These are phyloP conservation scores for Allium cepa DNA, from an alignment of 106 monocot species.

Conservation along the genomic window DNA sequence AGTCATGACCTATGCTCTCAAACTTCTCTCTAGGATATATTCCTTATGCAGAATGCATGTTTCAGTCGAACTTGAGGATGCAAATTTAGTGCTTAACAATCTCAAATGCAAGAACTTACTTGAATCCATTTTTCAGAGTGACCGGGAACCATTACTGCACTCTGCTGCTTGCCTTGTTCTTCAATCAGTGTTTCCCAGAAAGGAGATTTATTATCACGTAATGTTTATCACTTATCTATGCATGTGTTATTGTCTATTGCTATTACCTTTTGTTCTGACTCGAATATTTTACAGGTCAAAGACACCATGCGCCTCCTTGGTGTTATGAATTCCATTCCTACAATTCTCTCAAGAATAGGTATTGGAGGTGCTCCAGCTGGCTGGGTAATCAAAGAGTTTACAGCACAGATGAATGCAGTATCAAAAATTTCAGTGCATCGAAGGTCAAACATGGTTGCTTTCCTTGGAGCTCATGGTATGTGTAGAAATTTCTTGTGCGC, in stretches of 20 bases:
- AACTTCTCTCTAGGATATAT: constrained; percentile 70
- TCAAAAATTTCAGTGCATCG: constrained; percentile 85
- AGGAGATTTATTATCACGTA: constrained; percentile 91
- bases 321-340: constrained; percentile 63
- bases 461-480: constrained; percentile 84
- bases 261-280: not conserved
- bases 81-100: constrained; percentile 40
- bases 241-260: not conserved
- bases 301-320: constrained; percentile 88
- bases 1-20: constrained; percentile 76
- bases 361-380: constrained; percentile 62
- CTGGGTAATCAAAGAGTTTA: constrained; percentile 85
- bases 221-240: constrained; percentile 1
- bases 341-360: constrained; percentile 71
- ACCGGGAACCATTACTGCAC: constrained; percentile 74
- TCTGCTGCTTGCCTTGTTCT: constrained; percentile 89
- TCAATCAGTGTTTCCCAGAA: constrained; percentile 80
- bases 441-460: constrained; percentile 67
- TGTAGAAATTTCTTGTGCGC: not conserved
- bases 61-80: constrained; percentile 40
- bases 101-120: constrained; percentile 83
- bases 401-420: constrained; percentile 69
- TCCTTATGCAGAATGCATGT: constrained; percentile 23
- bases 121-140: constrained; percentile 81
- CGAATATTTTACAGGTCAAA: constrained; percentile 66